Evolutionary conservation across 1,139 yeast species (phyloP).

Genomic region (Geotrichum reessii): DNA sequence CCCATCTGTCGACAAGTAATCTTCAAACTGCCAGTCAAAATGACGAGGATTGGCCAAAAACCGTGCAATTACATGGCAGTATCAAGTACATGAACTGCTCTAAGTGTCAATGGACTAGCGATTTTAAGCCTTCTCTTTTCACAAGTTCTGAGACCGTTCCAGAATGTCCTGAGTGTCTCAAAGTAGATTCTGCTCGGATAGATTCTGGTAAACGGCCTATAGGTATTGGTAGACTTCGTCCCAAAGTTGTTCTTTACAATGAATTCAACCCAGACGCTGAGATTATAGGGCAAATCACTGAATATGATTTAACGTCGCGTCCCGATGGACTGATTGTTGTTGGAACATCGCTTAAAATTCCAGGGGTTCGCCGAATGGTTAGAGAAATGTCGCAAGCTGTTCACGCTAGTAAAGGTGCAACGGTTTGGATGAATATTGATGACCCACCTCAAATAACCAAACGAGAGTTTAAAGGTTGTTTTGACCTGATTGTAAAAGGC

Average conservation of each 20-base stretch:
- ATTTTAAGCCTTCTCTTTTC: constrained; percentile 41
- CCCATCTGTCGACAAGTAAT: constrained; percentile 43
- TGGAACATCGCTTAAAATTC: constrained; percentile 82
- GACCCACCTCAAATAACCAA: constrained; percentile 40
- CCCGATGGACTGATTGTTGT: constrained; percentile 78
- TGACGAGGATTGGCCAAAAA: constrained; percentile 45
- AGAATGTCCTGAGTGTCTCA: constrained; percentile 54
- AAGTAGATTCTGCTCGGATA: constrained; percentile 45
- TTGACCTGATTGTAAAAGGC: constrained; percentile 53
- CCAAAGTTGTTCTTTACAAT: constrained; percentile 77
- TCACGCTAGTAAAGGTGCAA: constrained; percentile 52
- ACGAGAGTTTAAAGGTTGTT: constrained; percentile 47
- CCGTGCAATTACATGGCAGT: constrained; percentile 81
- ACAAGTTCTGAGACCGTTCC: constrained; percentile 35
- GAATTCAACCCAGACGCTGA: constrained; percentile 88
- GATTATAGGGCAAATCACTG: constrained; percentile 66
- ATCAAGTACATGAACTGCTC: constrained; percentile 67
- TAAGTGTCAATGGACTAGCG: constrained; percentile 53
- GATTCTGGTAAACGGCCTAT: constrained; percentile 68
- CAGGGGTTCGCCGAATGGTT: constrained; percentile 75
- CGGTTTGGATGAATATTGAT: constrained; percentile 54
- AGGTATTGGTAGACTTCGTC: constrained; percentile 72
- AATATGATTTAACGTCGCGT: constrained; percentile 53
- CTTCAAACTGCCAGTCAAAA: constrained; percentile 37
- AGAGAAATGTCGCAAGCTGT: constrained; percentile 63